A percentile compares a stretch with the other conserved stretches of the same genome.
Evolutionary conservation across 768 basidiomycete species (phyloP).

Genomic region (Collybia sp.): DNA sequence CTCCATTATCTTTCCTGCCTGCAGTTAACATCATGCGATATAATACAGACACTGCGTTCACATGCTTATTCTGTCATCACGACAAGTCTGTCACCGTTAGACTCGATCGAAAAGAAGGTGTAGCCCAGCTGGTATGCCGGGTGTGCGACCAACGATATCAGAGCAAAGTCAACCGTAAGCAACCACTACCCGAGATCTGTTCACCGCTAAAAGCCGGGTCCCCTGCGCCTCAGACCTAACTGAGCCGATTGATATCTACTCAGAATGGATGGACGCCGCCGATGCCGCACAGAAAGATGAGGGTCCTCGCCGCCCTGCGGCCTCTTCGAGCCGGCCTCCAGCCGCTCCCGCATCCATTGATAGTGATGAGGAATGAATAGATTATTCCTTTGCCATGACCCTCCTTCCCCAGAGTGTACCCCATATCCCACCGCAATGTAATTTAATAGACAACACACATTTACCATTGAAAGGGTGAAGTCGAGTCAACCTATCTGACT

Average conservation of each 20-base stretch:
- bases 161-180: conserved; percentile 81
- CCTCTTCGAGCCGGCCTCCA: conserved; percentile 58
- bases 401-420: not conserved
- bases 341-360: conserved; percentile 35
- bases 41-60: conserved; percentile 70
- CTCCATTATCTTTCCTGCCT: conserved; percentile 2
- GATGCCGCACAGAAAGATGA: conserved; percentile 75
- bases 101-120: conserved; percentile 80
- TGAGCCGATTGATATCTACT: conserved; percentile 86
- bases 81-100: conserved; percentile 85
- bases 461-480: not conserved
- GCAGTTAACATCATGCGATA: not conserved
- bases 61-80: conserved; percentile 87
- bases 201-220: conserved; percentile 4
- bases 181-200: conserved; percentile 7
- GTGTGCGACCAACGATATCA: conserved; percentile 86
- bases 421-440: not conserved
- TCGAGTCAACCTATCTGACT: not conserved
- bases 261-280: conserved; percentile 88
- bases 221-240: conserved; percentile 57
- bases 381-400: conserved; percentile 2
- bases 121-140: conserved; percentile 76
- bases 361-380: conserved; percentile 43
- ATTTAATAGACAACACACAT: not conserved
- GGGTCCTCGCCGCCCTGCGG: conserved; percentile 44